These are phyloP conservation scores for Yamadazyma blattariae DNA, from an alignment of 1,139 yeast genomes.

Conservation along the genomic window DNA sequence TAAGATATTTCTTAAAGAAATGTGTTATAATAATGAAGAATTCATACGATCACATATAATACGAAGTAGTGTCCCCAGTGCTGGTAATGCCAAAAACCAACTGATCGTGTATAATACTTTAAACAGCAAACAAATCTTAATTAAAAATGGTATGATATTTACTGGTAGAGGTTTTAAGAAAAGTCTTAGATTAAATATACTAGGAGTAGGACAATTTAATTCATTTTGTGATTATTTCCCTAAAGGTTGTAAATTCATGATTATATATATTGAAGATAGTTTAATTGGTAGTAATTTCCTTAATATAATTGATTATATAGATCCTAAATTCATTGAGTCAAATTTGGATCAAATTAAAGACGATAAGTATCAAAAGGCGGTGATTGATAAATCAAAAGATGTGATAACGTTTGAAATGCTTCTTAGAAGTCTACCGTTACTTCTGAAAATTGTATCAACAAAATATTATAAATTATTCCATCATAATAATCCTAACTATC, in stretches of 20 bases:
- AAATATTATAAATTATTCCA: conserved; percentile 44
- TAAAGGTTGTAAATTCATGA: conserved; percentile 47
- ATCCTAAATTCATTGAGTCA: conserved; percentile 7
- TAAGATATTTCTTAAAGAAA: conserved; percentile 44
- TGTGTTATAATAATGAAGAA: conserved; percentile 59
- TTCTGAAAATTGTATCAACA: conserved; percentile 46
- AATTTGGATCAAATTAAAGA: neutral
- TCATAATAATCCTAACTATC: conserved; percentile 38
- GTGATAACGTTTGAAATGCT: conserved; percentile 40
- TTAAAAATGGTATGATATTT: conserved; percentile 55
- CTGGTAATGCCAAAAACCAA: conserved; percentile 35
- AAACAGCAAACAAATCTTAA: conserved; percentile 55
- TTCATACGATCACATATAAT: conserved; percentile 72
- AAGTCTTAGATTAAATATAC: conserved; percentile 44
- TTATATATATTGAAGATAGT: conserved; percentile 52
- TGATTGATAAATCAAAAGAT: conserved; percentile 6
- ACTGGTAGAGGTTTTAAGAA: conserved; percentile 58
- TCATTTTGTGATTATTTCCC: conserved; percentile 49
- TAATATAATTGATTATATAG: conserved; percentile 11
- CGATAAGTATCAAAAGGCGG: neutral
- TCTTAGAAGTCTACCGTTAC: conserved; percentile 43
- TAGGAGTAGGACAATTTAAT: conserved; percentile 40
- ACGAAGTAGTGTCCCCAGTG: conserved; percentile 32
- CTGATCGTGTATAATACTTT: conserved; percentile 54
- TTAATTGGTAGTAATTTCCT: conserved; percentile 34